These are phyloP conservation scores for Gigaspora rosea DNA, from an alignment of 192 early-diverging fungal species.

Conservation along the genomic window DNA sequence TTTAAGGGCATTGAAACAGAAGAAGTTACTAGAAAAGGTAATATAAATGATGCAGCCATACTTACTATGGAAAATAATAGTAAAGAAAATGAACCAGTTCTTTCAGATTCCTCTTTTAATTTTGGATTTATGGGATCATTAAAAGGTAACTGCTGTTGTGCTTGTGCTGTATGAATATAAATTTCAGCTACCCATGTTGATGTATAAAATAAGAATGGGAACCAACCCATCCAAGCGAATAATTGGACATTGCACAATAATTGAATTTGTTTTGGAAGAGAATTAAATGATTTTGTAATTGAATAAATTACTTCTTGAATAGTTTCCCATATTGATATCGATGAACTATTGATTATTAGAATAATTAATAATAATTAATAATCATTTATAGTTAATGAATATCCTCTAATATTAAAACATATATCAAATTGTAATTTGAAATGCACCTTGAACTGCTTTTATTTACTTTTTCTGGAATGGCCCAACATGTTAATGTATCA, in stretches of 20 bases:
- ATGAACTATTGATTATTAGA: not conserved
- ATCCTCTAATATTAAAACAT: conserved; percentile 20
- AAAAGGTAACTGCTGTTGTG: not conserved
- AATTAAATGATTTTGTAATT: conserved; percentile 51
- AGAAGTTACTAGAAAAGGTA: conserved; percentile 47
- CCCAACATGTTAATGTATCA: conserved; percentile 72
- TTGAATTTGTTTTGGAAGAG: conserved; percentile 73
- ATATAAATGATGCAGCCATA: conserved; percentile 52
- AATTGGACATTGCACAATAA: conserved; percentile 90
- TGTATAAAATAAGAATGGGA: conserved; percentile 88
- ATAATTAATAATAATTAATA: too few species aligned
- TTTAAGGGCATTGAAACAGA: conserved; percentile 21
- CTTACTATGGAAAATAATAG: conserved; percentile 82
- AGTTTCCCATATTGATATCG: too few species aligned
- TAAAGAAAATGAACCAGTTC: conserved; percentile 86
- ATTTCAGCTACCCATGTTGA: conserved; percentile 61
- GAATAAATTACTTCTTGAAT: conserved; percentile 29
- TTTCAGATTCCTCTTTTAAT: conserved; percentile 55
- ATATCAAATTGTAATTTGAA: not conserved
- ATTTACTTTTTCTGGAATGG: conserved; percentile 54
- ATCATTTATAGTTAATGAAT: not conserved
- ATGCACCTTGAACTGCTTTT: not conserved
- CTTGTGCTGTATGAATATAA: conserved; percentile 36
- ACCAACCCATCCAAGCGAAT: conserved; percentile 97
- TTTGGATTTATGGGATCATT: not conserved